Conservation (phyloP, 192 early-diverging fungal genomes). For the Backusella luteola region DNA sequence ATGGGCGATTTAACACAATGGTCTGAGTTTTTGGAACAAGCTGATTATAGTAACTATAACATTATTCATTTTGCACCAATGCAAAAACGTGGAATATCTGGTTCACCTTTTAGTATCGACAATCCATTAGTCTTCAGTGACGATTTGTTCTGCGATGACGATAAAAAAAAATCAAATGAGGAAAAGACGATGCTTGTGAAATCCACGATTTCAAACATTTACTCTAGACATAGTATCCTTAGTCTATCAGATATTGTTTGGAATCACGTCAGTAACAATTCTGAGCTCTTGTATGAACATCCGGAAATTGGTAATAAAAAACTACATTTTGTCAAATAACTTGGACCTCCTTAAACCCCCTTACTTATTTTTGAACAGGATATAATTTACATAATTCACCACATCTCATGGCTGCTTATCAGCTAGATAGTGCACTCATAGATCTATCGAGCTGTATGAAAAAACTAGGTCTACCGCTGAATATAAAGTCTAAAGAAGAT, state of each 20-base stretch:
- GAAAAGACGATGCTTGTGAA: constrained; percentile 61
- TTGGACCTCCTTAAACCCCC: background rate
- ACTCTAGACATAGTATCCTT: constrained; percentile 67
- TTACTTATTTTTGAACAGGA: constrained; percentile 48
- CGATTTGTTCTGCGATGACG: constrained; percentile 74
- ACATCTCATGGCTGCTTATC: constrained; percentile 87
- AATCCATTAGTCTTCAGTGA: constrained; percentile 88
- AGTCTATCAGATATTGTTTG: constrained; percentile 93
- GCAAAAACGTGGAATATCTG: constrained; percentile 84
- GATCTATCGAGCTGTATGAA: constrained; percentile 63
- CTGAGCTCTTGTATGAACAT: constrained; percentile 87
- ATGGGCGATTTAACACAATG: constrained; percentile 81
- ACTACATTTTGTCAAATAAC: background rate
- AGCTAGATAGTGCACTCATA: constrained; percentile 85
- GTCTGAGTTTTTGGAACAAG: constrained; percentile 67
- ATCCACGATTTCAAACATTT: constrained; percentile 50
- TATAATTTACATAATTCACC: constrained; percentile 95
- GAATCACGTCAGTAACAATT: constrained; percentile 96
- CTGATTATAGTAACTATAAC: constrained; percentile 85
- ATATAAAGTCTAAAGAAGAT: constrained; percentile 62
- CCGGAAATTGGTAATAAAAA: constrained; percentile 78
- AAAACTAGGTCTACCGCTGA: constrained; percentile 46
- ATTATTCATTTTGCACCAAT: constrained; percentile 98
- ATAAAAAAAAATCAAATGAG: constrained; percentile 42
- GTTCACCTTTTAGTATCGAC: constrained; percentile 97